Evolutionary conservation across 495 filamentous ascomycete genomes (phyloP).

Genomic region (Neurospora sp.): DNA sequence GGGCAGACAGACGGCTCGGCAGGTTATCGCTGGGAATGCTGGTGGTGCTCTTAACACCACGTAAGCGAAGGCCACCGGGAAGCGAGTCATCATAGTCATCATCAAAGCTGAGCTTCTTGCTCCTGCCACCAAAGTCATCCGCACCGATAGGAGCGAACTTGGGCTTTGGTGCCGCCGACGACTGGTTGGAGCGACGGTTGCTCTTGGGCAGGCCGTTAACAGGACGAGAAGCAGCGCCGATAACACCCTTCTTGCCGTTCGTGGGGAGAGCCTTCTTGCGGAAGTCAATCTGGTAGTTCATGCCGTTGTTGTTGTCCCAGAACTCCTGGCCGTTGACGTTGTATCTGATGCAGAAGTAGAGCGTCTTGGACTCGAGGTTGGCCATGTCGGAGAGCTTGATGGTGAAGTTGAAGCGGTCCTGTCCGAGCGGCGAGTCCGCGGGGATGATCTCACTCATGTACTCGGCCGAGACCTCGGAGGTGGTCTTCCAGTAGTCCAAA

Average conservation of each 20-base stretch:
- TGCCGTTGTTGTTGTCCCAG: constrained; percentile 86
- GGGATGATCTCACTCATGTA: constrained; percentile 70
- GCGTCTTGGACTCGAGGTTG: constrained; percentile 79
- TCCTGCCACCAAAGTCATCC: constrained; percentile 58
- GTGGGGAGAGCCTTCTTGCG: constrained; percentile 56
- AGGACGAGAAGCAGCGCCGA: constrained; percentile 45
- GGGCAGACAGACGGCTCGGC: constrained; percentile 38
- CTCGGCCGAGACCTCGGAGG: constrained; percentile 85
- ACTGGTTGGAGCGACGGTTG: constrained; percentile 45
- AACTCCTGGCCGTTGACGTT: constrained; percentile 73
- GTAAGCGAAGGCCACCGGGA: constrained; percentile 36
- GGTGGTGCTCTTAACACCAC: constrained; percentile 38
- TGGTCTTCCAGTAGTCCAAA: constrained; percentile 95
- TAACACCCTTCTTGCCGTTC: constrained; percentile 42
- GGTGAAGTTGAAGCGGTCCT: constrained; percentile 84
- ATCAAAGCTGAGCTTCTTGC: constrained; percentile 44
- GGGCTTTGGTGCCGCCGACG: constrained; percentile 35
- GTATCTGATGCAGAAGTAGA: constrained; percentile 89
- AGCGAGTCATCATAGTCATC: constrained; percentile 40
- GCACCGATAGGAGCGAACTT: constrained; percentile 53
- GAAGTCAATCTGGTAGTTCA: constrained; percentile 92
- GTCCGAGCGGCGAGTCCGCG: constrained; percentile 54
- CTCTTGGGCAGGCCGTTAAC: constrained; percentile 63
- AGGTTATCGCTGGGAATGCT: constrained; percentile 41
- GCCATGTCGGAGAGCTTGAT: constrained; percentile 87